A percentile compares a stretch with the other conserved stretches of the same genome.
phyloP scores from a whole-genome alignment of 2,329 filamentous ascomycete genomes.

The Pseudogymnoascus sp. region DNA sequence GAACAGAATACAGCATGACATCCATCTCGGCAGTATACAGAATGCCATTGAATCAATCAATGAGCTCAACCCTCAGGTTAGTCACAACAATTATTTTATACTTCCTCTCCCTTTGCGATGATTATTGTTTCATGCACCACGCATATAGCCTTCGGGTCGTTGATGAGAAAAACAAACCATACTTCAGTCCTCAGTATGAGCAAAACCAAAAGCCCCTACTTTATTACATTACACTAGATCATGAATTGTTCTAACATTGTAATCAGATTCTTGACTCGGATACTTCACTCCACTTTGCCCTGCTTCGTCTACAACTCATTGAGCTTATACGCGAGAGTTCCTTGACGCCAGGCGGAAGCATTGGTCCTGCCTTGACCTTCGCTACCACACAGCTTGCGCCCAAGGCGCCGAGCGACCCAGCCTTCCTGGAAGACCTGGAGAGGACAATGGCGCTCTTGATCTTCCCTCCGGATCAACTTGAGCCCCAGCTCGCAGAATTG shows the following conservation, averaged over 20 bases:
- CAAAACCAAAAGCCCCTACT: constrained; percentile 28
- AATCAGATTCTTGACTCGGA: constrained; percentile 78
- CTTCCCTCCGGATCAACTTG: constrained; percentile 73
- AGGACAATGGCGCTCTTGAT: constrained; percentile 88
- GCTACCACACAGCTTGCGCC: constrained; percentile 82
- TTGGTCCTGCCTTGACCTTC: constrained; percentile 66
- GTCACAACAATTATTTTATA: constrained; percentile 28
- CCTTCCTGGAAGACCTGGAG: constrained; percentile 82
- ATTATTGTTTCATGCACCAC: constrained; percentile 99
- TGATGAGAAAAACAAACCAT: constrained; percentile 77
- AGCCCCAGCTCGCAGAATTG: constrained; percentile 66
- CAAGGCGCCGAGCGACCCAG: constrained; percentile 70
- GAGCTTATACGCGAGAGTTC: constrained; percentile 81
- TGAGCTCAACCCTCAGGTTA: constrained; percentile 83
- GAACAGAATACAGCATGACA: constrained; percentile 75
- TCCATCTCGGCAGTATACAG: constrained; percentile 79
- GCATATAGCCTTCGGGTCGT: constrained; percentile 79
- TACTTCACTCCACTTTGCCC: constrained; percentile 75
- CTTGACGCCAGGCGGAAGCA: constrained; percentile 58
- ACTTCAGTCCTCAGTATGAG: constrained; percentile 88
- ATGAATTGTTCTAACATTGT: constrained; percentile 15
- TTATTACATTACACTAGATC: constrained; percentile 16
- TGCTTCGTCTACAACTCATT: constrained; percentile 84
- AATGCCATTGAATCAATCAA: constrained; percentile 81
- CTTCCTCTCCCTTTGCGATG: constrained; percentile 51